Base-by-base conservation (phyloP, 2,329 filamentous ascomycete genomes). In the Sporothrix dimorphospora region DNA sequence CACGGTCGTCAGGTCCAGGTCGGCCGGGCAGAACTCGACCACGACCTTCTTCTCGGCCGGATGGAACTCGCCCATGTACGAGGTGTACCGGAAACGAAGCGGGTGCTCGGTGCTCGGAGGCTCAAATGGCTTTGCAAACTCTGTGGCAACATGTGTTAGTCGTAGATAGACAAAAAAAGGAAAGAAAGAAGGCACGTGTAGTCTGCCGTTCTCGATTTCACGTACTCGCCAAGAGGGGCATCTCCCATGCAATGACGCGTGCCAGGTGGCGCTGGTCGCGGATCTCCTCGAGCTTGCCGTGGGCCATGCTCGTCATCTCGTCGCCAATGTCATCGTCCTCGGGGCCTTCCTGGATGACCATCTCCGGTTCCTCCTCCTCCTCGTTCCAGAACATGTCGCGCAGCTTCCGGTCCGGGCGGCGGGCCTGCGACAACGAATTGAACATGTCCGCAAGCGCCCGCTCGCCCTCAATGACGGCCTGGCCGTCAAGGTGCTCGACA, bases 11-110 rank as follows among this genome's bases (percentile, higher is more conserved):
- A 97, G 86, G 73, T 86, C 83, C 74, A 98, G 83, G 82, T 97
- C 94, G 71, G 82, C 82, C 19, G 92, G 91, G 75, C 87, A 89
- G 82, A 98, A 97, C 80, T 98, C 93, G 71, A 98, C 90, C 14
- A 98, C 94, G 24, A 99, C 94, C 85, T 99, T 99, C 79, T 90
- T 91, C 82, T 94, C 90, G 2, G 95, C 94, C 0, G 96, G 95
- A 83, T 99, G 97, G 71, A 88, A 85, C 82, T 98, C 96, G 78
- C 95, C 95, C 87, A 99, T 91, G 83, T 98, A 98, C 49, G 92
- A 94, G 19, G 96, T 99, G 85, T 97, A 98, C 78, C 96, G 91
- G 89, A 98, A 99, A 78, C 95, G 92, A 72, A 99, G 89, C 61
- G 94, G 89, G 77, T 92, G 86, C 61, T 89, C 81, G 40, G 85